Conservation (phyloP, 2,329 filamentous ascomycete genomes). For the Chalara sp. region DNA sequence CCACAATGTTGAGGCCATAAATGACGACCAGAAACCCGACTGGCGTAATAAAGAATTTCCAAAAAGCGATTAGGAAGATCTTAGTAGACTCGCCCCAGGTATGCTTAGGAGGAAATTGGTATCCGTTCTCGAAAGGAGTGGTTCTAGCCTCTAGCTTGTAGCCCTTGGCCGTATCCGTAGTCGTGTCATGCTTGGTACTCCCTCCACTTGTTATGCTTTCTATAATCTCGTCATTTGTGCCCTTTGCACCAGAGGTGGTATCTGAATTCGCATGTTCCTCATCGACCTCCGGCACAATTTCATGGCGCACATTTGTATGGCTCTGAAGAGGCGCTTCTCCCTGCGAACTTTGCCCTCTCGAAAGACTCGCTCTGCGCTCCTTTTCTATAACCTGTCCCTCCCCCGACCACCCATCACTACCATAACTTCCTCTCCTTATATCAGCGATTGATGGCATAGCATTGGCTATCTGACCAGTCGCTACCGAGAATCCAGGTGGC, state of each 20-base stretch:
- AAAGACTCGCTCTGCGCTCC: slow-evolving; percentile 18
- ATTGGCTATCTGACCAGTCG: slow-evolving; percentile 37
- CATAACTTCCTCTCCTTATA: slow-evolving; percentile 25
- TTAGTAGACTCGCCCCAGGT: slow-evolving; percentile 51
- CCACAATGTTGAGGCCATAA: slow-evolving; percentile 77
- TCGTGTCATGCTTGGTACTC: not conserved
- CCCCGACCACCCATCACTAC: slow-evolving; percentile 23
- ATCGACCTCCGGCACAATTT: slow-evolving; percentile 5
- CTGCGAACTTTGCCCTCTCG: slow-evolving; percentile 14
- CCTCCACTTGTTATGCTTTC: not conserved
- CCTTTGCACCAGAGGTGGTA: slow-evolving; percentile 8
- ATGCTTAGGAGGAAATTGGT: slow-evolving; percentile 57
- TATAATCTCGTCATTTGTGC: slow-evolving; percentile 8
- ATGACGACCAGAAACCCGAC: slow-evolving; percentile 71
- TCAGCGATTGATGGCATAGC: slow-evolving; percentile 22
- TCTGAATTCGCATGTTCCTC: not conserved
- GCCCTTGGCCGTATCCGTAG: not conserved
- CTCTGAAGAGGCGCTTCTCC: slow-evolving; percentile 5
- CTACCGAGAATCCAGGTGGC: slow-evolving; percentile 41
- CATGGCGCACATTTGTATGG: slow-evolving; percentile 9
- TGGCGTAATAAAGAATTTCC: slow-evolving; percentile 68
- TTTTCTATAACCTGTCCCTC: slow-evolving; percentile 26
- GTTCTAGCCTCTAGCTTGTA: slow-evolving; percentile 17
- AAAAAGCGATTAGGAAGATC: slow-evolving; percentile 55
- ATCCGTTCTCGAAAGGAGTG: slow-evolving; percentile 51